Percentiles rank a stretch among this genome's conserved stretches.
phyloP scores from a whole-genome alignment of 139 green algal genomes.

The Nannochloris sp. region DNA sequence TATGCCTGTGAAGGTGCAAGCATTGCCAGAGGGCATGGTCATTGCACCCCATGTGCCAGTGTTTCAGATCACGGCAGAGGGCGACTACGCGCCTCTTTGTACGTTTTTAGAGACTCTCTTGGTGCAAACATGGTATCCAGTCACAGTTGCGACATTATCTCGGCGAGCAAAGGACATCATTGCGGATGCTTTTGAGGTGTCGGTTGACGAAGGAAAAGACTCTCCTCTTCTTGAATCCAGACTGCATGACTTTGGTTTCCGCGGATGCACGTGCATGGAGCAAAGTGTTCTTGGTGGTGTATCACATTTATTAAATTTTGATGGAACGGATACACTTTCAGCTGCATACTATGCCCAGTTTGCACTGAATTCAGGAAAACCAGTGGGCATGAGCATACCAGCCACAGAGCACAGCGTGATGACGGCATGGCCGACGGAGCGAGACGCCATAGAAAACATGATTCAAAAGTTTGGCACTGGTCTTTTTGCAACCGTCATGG shows the following conservation, averaged over 20 bases:
- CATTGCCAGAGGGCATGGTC: conserved; percentile 69
- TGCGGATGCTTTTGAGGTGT: conserved; percentile 63
- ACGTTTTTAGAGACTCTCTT: conserved; percentile 86
- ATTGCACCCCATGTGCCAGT: conserved; percentile 65
- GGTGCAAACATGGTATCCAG: conserved; percentile 61
- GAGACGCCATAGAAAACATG: conserved; percentile 77
- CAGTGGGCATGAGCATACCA: conserved; percentile 67
- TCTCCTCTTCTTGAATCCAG: conserved; percentile 45
- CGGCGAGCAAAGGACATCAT: conserved; percentile 64
- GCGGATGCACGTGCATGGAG: conserved; percentile 73
- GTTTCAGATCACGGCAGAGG: conserved; percentile 41
- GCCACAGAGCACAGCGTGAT: conserved; percentile 89
- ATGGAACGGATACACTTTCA: conserved; percentile 75
- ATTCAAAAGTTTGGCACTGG: conserved; percentile 71
- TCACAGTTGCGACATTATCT: conserved; percentile 76
- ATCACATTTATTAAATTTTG: conserved; percentile 84
- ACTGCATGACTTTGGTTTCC: conserved; percentile 79
- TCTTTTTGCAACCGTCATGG: conserved; percentile 78
- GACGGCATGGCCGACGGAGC: conserved; percentile 76
- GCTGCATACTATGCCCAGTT: conserved; percentile 86
- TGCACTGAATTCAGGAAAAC: conserved; percentile 67
- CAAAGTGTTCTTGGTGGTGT: conserved; percentile 77
- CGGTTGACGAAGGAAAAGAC: conserved; percentile 38
- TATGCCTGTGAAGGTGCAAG: conserved; percentile 81
- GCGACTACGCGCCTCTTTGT: conserved; percentile 62